Evolutionary conservation across 352 stramenopile species (phyloP).

Genomic region (Albugo laibachii): DNA sequence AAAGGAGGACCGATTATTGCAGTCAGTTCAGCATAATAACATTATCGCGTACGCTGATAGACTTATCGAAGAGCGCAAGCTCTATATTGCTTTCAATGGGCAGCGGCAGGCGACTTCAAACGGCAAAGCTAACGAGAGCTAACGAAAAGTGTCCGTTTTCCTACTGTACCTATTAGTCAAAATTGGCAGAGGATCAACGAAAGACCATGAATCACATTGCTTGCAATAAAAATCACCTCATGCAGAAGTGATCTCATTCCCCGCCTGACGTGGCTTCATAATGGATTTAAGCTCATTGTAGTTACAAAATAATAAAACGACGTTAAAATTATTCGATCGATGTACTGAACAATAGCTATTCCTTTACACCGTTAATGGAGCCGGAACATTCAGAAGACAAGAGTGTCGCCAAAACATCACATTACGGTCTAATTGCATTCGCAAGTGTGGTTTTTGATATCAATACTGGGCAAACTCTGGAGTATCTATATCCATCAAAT

Average conservation of each 20-base stretch:
- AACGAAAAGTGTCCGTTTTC: conserved; percentile 67
- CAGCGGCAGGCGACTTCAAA: conserved; percentile 85
- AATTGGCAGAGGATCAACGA: no score
- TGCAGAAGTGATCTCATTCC: no score
- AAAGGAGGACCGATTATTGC: conserved; percentile 77
- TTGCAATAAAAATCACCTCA: no score
- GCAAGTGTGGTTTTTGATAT: conserved; percentile 71
- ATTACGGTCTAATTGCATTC: conserved; percentile 34
- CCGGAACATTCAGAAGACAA: neutral
- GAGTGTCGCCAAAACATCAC: neutral
- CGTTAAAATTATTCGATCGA: no score
- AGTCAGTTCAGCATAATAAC: conserved; percentile 77
- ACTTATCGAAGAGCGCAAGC: conserved; percentile 79
- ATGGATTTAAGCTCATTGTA: no score
- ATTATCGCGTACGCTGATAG: conserved; percentile 86
- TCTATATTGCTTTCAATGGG: conserved; percentile 91
- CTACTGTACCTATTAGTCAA: no score
- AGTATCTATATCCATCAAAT: conserved; percentile 25
- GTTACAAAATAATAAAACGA: no score
- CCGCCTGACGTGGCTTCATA: no score
- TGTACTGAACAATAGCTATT: no score
- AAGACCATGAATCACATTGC: no score
- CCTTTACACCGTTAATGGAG: no score
- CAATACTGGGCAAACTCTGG: conserved; percentile 46
- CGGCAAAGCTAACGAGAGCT: conserved; percentile 81